Evolutionary conservation across 164 flowering plant species (phyloP), one percentile per base, ranked within the genome.

Genomic region (Taxillus chinensis): DNA sequence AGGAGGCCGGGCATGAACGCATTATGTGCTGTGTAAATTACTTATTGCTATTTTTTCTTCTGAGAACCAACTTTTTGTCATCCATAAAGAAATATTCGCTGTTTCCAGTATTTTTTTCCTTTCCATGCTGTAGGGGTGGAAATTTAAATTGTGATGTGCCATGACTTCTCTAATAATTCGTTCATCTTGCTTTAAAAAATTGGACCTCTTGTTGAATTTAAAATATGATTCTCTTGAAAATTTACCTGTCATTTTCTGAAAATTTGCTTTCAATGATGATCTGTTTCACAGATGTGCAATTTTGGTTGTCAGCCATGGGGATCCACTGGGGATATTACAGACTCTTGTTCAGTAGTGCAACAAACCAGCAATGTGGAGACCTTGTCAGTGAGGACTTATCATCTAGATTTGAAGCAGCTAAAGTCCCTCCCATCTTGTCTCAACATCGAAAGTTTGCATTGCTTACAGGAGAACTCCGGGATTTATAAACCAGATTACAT

Each of bases 321-420:
- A 93, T 77, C 95, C 98, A 12, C 80, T 93, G 51, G 95, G 90
- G 71, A 93, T 90, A 60, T 59, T 93, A 68, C 98, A 93, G 73
- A 79, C 95, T n/a, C 45, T 54, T 93, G 38, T 68, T 93, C 90
- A 57, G 78, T 78, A 7, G 76, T 71, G 63, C 68, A 78, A 49
- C 63, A 72, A 7, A 41, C 16, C 16, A 27, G 27, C 27, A 27
- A 27, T 27, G 2, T 27, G 27, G 2, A 2, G 78, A 45, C 27
- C 40, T 76, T n/a, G 40, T 16, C n/a, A 52, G 37, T 43, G 63
- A 64, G n/a, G 86, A 80, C 69, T 69, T 90, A 57, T 55, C 59
- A 27, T 80, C 87, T 48, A 82, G 77, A 64, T 48, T 88, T 41
- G 66, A 77, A 64, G 88, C 82, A 45, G 69, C 76, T 62, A 75